A percentile compares a stretch with the other conserved stretches of the same genome.
Evolutionary conservation across 495 filamentous ascomycete genomes (phyloP).

Genomic region (Neurospora africana): DNA sequence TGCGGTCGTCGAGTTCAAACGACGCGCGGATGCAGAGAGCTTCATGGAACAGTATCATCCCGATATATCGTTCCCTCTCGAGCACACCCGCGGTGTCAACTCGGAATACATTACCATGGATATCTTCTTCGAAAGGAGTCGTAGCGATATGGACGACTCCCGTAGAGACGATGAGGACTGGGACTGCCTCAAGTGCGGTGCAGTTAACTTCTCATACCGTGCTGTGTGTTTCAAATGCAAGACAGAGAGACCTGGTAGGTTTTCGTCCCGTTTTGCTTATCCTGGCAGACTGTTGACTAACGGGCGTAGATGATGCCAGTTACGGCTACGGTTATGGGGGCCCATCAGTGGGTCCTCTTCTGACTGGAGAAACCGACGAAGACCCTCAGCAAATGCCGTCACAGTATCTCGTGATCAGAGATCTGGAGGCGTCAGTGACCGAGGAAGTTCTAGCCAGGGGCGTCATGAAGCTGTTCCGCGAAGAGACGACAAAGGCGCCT

Average conservation of each 20-base stretch:
- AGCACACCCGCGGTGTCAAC: slow-evolving; percentile 22
- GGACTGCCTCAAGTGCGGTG: slow-evolving; percentile 65
- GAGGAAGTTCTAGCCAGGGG: slow-evolving; percentile 73
- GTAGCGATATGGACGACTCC: slow-evolving; percentile 45
- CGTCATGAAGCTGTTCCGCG: slow-evolving; percentile 61
- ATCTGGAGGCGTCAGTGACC: slow-evolving; percentile 60
- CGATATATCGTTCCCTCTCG: slow-evolving; percentile 36
- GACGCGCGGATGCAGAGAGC: slow-evolving; percentile 40
- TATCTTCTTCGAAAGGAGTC: slow-evolving; percentile 48
- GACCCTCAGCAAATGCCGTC: slow-evolving; percentile 64
- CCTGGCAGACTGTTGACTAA: slow-evolving; percentile 1
- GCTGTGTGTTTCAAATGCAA: slow-evolving; percentile 67
- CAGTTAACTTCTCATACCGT: slow-evolving; percentile 61
- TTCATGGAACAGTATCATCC: slow-evolving; percentile 63
- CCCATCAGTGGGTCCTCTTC: slow-evolving; percentile 12
- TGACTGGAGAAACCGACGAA: slow-evolving; percentile 72
- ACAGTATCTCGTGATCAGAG: slow-evolving; percentile 70
- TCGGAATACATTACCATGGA: slow-evolving; percentile 45
- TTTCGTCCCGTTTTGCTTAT: neutral
- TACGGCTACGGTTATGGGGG: slow-evolving; percentile 16
- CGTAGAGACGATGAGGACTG: slow-evolving; percentile 57
- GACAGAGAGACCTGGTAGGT: slow-evolving; percentile 57
- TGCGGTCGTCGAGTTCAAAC: slow-evolving; percentile 28
- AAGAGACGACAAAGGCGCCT: slow-evolving; percentile 27
- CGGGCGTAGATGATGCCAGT: slow-evolving; percentile 10